Conservation (phyloP, 2,329 filamentous ascomycete species). For the Hymenoscyphus infarciens region DNA sequence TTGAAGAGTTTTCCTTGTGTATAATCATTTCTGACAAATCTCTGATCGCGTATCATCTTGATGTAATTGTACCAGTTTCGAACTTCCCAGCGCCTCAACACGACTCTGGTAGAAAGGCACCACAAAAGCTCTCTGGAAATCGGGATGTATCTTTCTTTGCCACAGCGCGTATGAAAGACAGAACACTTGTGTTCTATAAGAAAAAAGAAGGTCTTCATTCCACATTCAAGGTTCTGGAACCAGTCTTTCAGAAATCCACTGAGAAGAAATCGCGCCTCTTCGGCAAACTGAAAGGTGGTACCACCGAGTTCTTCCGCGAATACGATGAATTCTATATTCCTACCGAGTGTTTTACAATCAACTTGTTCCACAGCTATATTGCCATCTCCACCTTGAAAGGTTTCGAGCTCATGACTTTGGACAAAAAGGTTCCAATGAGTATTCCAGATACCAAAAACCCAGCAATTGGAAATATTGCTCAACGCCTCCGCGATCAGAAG, state of each 20-base stretch:
- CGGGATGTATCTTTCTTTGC: constrained; percentile 97
- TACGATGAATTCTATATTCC: constrained; percentile 99
- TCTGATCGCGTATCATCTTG: constrained; percentile 89
- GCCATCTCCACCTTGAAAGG: constrained; percentile 88
- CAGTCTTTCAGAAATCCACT: constrained; percentile 87
- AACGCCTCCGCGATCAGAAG: constrained; percentile 74
- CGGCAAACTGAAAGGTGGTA: constrained; percentile 54
- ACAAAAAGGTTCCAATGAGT: constrained; percentile 94
- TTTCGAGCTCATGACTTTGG: constrained; percentile 91
- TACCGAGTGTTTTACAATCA: constrained; percentile 89
- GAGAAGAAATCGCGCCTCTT: constrained; percentile 74
- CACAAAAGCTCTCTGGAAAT: constrained; percentile 79
- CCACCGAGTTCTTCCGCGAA: constrained; percentile 93
- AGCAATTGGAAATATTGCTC: constrained; percentile 79
- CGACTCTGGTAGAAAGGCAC: constrained; percentile 78
- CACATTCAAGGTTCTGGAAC: constrained; percentile 95
- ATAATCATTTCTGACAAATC: constrained; percentile 88
- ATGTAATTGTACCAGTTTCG: constrained; percentile 68
- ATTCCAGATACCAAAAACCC: constrained; percentile 81
- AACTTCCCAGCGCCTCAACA: constrained; percentile 58
- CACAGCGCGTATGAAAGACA: constrained; percentile 94
- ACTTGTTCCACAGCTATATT: constrained; percentile 92
- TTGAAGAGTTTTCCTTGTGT: constrained; percentile 94
- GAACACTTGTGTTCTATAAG: constrained; percentile 93
- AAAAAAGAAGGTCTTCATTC: constrained; percentile 89